These are phyloP conservation scores for Starmerella gropengiesseri DNA, from an alignment of 805 yeast species.

Conservation along the genomic window DNA sequence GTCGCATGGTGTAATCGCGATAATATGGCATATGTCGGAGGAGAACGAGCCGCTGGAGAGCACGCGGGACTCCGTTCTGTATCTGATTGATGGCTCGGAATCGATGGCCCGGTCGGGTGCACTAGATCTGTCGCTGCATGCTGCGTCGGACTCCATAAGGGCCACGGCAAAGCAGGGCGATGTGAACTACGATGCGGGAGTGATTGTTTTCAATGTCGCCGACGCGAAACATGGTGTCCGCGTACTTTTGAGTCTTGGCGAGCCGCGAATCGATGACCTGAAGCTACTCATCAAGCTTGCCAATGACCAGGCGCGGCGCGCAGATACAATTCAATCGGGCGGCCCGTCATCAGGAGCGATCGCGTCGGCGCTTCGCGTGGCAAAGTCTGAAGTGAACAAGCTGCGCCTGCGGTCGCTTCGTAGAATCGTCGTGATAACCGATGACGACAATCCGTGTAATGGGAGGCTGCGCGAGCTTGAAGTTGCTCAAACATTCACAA, in stretches of 20 bases:
- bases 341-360: slow-evolving; percentile 6
- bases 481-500: slow-evolving; percentile 25
- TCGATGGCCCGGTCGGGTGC: slow-evolving; percentile 26
- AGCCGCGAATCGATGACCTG: slow-evolving; percentile 17
- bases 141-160: slow-evolving; percentile 52
- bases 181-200: slow-evolving; percentile 57
- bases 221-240: slow-evolving; percentile 28
- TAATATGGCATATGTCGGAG: slow-evolving; percentile 14
- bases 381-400: slow-evolving; percentile 15
- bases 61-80: slow-evolving; percentile 29
- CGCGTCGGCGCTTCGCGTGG: slow-evolving; percentile 10
- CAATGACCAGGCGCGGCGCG: slow-evolving; percentile 2
- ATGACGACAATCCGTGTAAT: slow-evolving; percentile 19
- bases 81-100: slow-evolving; percentile 29
- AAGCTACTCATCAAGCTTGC: slow-evolving; percentile 18
- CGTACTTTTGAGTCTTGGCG: slow-evolving; percentile 11
- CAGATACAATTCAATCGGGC: slow-evolving; percentile 2
- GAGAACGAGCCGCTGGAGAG: slow-evolving; percentile 3
- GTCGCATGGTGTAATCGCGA: too few species aligned
- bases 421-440: slow-evolving; percentile 19
- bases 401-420: slow-evolving; percentile 14
- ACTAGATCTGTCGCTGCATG: slow-evolving; percentile 32
- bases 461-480: slow-evolving; percentile 20
- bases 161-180: slow-evolving; percentile 56
- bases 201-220: slow-evolving; percentile 39